Evolutionary conservation across 768 basidiomycete genomes (phyloP), one percentile per base, ranked within the genome.

Genomic region (Paxillus involutus): DNA sequence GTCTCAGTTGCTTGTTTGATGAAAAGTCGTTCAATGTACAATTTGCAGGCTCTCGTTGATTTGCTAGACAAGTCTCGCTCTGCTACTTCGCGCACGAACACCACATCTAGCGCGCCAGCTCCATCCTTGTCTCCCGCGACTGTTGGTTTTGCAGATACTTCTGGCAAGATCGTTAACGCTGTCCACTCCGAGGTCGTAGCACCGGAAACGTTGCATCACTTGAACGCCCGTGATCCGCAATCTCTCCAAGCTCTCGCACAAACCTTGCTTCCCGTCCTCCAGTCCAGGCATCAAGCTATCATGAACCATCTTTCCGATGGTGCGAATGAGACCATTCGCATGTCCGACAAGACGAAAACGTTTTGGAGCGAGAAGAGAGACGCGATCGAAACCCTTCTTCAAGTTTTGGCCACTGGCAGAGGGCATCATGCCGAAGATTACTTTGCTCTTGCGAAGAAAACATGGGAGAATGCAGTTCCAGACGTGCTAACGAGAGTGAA

Each of bases 21-120:
- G 39, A 33, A 40, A 17, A 32, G 30, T 16, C 45, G 13, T n/a
- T 55, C 0, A 48, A 19, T 39, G 30, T 37, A 37, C 30, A 37
- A 12, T 14, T 37, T 59, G 7, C 59, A 94, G 91, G 73, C 79
- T 29, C 87, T 93, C 57, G 77, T 89, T 47, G 83, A 88, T 52
- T 91, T 94, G 66, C 76, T 95, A 43, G 92, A 94, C 73, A 86
- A 86, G 67, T 91, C 91, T 13, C 83, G 93, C 44, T 89, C 85
- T 1, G 70, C 80, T 13, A 71, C 77, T 51, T 89, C 89, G 9
- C 80, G 76, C 42, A 86, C 88, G 4, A 80, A 84, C 59, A 86
- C 89, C 5, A 87, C 84, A 3, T 89, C 88, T 0, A 65, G 73
- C 12, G 82, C 86, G 1, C 91, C 92, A 0, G 89, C 91, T 1